Conservation (phyloP, 1,284 basidiomycete species). For the Cutaneotrichosporon sp. region DNA sequence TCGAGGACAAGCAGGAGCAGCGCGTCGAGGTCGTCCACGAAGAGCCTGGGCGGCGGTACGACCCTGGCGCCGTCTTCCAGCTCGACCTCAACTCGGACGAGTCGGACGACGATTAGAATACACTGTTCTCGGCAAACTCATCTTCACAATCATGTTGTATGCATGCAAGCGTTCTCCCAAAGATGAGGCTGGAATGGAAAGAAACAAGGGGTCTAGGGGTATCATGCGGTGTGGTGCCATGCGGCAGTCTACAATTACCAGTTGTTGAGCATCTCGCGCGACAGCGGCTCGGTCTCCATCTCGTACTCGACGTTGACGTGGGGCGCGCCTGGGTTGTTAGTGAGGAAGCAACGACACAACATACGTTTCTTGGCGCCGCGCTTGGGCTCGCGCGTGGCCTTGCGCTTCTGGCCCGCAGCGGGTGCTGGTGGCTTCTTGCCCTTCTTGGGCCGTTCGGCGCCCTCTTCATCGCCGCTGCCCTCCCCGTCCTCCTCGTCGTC, state of each 20-base stretch:
- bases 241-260: slow-evolving; percentile 36
- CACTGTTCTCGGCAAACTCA: too few relatives aligned
- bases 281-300: slow-evolving; percentile 70
- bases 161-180: slow-evolving; percentile 17
- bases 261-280: slow-evolving; percentile 50
- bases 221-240: neutral
- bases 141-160: slow-evolving; percentile 21
- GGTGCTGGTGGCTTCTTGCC: slow-evolving; percentile 18
- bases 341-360: neutral
- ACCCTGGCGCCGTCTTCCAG: slow-evolving; percentile 37
- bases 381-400: slow-evolving; percentile 54
- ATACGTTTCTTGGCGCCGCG: slow-evolving; percentile 50
- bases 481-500: slow-evolving; percentile 34
- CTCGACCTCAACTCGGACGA: slow-evolving; percentile 41
- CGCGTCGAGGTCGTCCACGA: slow-evolving; percentile 24
- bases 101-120: slow-evolving; percentile 22
- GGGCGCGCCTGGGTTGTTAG: slow-evolving; percentile 45
- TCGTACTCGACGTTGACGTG: slow-evolving; percentile 94
- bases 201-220: slow-evolving; percentile 1
- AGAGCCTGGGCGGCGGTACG: slow-evolving; percentile 30
- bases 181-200: neutral
- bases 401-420: slow-evolving; percentile 39
- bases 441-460: slow-evolving; percentile 40
- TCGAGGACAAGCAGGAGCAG: slow-evolving; percentile 7
- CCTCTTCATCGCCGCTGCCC: slow-evolving; percentile 36